These are phyloP conservation scores for Talaromyces sp. DNA, from an alignment of 2,329 filamentous ascomycete genomes.

Conservation along the genomic window DNA sequence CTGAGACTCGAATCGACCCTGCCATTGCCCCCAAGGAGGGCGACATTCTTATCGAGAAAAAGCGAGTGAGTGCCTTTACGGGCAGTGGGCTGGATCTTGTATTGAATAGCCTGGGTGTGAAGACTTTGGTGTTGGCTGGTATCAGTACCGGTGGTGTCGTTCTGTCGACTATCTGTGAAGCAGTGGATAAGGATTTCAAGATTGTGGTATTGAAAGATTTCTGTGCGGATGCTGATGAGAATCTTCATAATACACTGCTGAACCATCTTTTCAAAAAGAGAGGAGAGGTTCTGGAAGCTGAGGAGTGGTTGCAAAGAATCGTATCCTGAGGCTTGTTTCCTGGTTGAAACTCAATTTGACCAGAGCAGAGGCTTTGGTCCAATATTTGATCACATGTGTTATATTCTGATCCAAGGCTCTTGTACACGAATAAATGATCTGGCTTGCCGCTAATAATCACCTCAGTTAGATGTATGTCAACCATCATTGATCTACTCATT, in stretches of 20 bases:
- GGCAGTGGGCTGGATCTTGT: constrained; percentile 11
- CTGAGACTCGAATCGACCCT: constrained; percentile 8
- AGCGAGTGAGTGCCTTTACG: constrained; percentile 6
- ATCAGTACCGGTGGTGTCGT: constrained; percentile 8
- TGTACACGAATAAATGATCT: background rate
- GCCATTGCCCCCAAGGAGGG: constrained; percentile 1
- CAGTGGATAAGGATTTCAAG: constrained; percentile 7
- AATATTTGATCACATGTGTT: background rate
- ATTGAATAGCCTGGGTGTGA: background rate
- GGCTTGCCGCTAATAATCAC: background rate
- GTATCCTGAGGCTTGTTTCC: background rate
- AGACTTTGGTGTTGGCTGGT: constrained; percentile 9
- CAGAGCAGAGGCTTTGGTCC: background rate
- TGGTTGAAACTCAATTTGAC: background rate
- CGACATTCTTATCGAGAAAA: constrained; percentile 6
- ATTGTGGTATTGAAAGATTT: constrained; percentile 3
- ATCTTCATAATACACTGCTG: background rate
- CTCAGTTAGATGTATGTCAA: background rate
- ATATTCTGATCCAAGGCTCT: background rate
- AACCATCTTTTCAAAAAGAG: constrained; percentile 1
- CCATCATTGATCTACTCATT: background rate
- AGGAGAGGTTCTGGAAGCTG: constrained; percentile 5
- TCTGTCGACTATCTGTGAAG: constrained; percentile 10
- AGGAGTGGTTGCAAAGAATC: constrained; percentile 8
- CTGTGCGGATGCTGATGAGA: constrained; percentile 4